These are phyloP conservation scores for Trichoderma virens DNA, from an alignment of 495 filamentous ascomycete genomes.

Conservation along the genomic window DNA sequence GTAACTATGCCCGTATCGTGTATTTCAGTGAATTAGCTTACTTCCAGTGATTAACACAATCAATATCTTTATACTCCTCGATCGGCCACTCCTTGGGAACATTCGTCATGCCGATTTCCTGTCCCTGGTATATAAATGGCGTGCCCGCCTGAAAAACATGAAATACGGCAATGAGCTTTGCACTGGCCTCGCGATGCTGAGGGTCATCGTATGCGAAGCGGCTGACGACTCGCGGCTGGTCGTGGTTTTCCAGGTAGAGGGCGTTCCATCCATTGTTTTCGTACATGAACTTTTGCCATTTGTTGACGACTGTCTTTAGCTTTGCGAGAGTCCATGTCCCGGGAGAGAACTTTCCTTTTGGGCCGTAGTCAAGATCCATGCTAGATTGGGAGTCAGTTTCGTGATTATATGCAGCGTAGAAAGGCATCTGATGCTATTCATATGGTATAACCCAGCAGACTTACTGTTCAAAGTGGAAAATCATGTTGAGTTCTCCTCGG, in stretches of 20 bases:
- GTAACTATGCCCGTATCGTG: conserved; percentile 33
- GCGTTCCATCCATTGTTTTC: conserved; percentile 66
- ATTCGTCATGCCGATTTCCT: conserved; percentile 72
- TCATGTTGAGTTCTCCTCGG: conserved; percentile 62
- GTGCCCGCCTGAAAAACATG: conserved; percentile 45
- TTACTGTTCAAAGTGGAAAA: conserved; percentile 58
- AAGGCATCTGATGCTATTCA: too few species aligned
- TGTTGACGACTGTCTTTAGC: conserved; percentile 51
- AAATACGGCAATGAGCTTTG: conserved; percentile 50
- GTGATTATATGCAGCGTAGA: neutral
- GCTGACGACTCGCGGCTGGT: conserved; percentile 57
- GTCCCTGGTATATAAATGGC: conserved; percentile 53
- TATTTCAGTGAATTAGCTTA: conserved; percentile 26
- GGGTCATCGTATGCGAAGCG: conserved; percentile 46
- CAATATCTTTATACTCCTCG: conserved; percentile 65
- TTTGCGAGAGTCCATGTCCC: conserved; percentile 42
- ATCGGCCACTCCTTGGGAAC: conserved; percentile 57
- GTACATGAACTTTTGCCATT: conserved; percentile 63
- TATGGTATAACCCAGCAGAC: too few species aligned
- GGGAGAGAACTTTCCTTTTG: conserved; percentile 31
- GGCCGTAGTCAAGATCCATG: conserved; percentile 51
- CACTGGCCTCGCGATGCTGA: conserved; percentile 33
- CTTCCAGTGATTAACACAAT: conserved; percentile 43
- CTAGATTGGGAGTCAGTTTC: conserved; percentile 35
- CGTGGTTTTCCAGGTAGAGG: conserved; percentile 67